Base-by-base conservation (phyloP, 2,329 filamentous ascomycete genomes). In the Cladosporium sp. region DNA sequence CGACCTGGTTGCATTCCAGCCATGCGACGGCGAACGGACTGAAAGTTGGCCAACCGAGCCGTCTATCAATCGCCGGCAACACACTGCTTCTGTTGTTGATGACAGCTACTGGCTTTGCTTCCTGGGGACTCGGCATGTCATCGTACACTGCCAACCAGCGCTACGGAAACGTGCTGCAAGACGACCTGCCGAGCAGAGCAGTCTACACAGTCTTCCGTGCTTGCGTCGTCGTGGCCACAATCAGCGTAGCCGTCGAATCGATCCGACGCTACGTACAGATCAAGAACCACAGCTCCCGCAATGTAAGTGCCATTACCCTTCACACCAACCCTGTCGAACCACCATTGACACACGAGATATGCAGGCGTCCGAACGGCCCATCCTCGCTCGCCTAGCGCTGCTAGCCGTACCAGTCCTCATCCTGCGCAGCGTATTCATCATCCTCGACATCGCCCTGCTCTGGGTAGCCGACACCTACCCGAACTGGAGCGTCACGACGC, bases 381-480 rank as follows among this genome's bases (percentile, higher is more conserved):
- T 56, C 37, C 52, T 66, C 18, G 16, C 46, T 3, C 65, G 65
- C 28, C 53, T 66, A 10, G 60, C 60, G 16, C 18, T 64, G 1
- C 46, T 64, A 40, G 55, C 53, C n/a, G 60, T 66, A 12, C 65
- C 65, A 14, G 16, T 64, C 4, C 57, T 63, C 40, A 46, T 55
- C 50, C 12, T 58, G 12, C 60, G 65, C 26, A 64, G 55, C 65
- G n/a, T 46, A 21, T 66, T 66, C 65, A 66, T 66, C 60, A 21
- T 66, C 31, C 40, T 64, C 31, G 65, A 66, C 59, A 66, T 66
- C 33, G 65, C 55, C 6, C 65, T 66, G 8, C 31, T 66, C 28
- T 66, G 44, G 49, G 44, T 53, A 8, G 33, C 35, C 4, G 26
- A 53, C 21, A 61, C 50, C 14, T 53, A 62, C 18, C 59, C 59